These are phyloP conservation scores for Boletus bicolor DNA, from an alignment of 768 basidiomycete species.

Conservation along the genomic window DNA sequence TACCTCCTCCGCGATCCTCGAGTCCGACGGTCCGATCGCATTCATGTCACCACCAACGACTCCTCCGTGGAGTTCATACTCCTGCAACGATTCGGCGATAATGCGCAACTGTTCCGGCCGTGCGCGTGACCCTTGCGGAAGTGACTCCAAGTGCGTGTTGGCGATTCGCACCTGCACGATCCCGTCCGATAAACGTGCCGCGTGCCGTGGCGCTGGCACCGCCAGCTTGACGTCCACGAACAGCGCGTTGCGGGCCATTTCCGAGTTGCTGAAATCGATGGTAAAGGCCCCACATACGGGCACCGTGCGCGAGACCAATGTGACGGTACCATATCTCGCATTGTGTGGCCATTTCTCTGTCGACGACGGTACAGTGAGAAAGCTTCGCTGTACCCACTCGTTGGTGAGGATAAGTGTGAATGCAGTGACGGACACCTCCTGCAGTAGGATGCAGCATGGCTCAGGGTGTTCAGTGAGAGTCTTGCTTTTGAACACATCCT, in stretches of 20 bases:
- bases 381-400: conserved; percentile 62
- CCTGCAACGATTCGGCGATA: conserved; percentile 49
- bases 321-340: conserved; percentile 62
- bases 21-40: conserved; percentile 49
- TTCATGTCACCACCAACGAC: conserved; percentile 76
- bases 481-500: conserved; percentile 47
- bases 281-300: conserved; percentile 47
- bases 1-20: conserved; percentile 37
- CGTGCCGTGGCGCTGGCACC: conserved; percentile 30
- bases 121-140: conserved; percentile 44
- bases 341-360: conserved; percentile 51
- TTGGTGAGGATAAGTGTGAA: conserved; percentile 50
- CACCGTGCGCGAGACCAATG: conserved; percentile 58
- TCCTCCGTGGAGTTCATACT: conserved; percentile 49
- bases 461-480: conserved; percentile 42
- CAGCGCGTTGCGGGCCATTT: conserved; percentile 53
- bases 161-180: conserved; percentile 54
- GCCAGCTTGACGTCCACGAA: conserved; percentile 53
- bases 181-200: conserved; percentile 33
- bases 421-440: conserved; percentile 54
- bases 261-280: conserved; percentile 50
- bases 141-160: conserved; percentile 75
- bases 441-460: conserved; percentile 64
- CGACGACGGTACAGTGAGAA: conserved; percentile 54
- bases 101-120: conserved; percentile 50